A percentile compares a stretch with the other conserved stretches of the same genome.
These are phyloP conservation scores for Cryphonectria radicalis DNA, from an alignment of 2,329 filamentous ascomycete genomes.

Conservation along the genomic window DNA sequence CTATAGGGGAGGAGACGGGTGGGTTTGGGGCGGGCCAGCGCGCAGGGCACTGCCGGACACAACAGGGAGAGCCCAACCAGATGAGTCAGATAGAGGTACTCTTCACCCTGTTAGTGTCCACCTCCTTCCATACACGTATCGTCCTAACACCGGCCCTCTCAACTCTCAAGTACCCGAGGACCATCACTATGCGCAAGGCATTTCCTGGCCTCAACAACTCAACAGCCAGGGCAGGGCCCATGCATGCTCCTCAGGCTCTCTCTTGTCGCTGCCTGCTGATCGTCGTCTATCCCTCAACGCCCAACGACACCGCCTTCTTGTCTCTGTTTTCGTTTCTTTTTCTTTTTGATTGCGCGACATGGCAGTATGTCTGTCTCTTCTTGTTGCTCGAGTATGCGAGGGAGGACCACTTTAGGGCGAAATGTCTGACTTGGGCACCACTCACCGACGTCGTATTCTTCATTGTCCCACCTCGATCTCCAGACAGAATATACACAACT, in stretches of 20 bases:
- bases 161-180: neutral
- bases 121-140: neutral
- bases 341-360: neutral
- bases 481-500: neutral
- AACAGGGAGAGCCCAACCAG: neutral
- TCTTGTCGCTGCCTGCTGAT: neutral
- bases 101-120: neutral
- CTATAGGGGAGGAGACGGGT: neutral
- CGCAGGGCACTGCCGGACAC: neutral
- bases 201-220: neutral
- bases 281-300: neutral
- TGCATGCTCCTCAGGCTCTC: neutral
- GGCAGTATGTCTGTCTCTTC: neutral
- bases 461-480: neutral
- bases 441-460: neutral
- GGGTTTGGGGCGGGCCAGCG: too few species aligned
- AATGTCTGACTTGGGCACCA: neutral
- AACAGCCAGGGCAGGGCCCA: neutral
- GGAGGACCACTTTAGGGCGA: neutral
- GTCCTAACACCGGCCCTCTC: neutral
- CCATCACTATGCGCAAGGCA: neutral
- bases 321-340: neutral
- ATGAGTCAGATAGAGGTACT: neutral
- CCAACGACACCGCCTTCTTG: constrained; percentile 1
- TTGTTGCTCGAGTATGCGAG: neutral